Percentiles rank a stretch among this genome's conserved stretches.
Evolutionary conservation across 2,329 filamentous ascomycete species (phyloP).

Genomic region (Dothistroma septosporum): DNA sequence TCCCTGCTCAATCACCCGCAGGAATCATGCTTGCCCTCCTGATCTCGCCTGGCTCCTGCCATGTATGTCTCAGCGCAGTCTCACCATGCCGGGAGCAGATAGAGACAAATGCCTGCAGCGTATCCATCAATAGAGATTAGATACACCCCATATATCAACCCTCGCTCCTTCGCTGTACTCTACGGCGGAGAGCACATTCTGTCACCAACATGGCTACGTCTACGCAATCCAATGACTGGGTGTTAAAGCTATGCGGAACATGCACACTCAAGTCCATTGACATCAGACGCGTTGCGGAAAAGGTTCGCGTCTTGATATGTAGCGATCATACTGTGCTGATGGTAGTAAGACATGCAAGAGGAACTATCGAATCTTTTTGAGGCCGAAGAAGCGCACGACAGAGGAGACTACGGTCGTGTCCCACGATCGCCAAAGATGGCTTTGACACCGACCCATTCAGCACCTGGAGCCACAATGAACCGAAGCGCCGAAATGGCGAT

Average conservation of each 20-base stretch:
- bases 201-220: background rate
- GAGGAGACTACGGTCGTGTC: background rate
- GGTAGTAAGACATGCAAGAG: background rate
- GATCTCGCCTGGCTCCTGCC: background rate
- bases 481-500: background rate
- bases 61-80: background rate
- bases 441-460: background rate
- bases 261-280: background rate
- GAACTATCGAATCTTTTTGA: background rate
- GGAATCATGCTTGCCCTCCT: background rate
- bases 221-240: background rate
- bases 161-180: background rate
- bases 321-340: background rate
- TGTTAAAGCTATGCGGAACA: background rate
- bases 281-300: background rate
- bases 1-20: background rate
- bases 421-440: background rate
- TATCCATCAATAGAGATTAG: background rate
- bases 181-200: background rate
- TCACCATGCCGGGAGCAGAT: background rate
- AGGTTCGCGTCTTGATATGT: background rate
- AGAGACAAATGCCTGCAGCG: background rate
- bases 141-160: background rate
- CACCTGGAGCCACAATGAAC: background rate
- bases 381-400: background rate